Conservation (phyloP, 2,329 filamentous ascomycete species). For the Mollisia scopiformis region DNA sequence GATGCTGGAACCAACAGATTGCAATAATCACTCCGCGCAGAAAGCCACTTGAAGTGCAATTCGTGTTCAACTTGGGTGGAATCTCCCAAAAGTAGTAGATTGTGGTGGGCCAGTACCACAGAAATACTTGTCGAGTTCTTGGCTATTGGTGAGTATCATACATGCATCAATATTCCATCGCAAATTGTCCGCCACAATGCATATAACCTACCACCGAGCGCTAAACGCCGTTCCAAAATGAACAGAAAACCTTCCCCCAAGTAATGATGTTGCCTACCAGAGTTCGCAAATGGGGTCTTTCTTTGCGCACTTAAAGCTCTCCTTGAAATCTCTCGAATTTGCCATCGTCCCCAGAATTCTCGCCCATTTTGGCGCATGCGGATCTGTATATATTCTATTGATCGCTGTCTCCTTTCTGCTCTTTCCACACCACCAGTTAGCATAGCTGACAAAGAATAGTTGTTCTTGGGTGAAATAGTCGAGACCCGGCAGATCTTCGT, state of each 20-base stretch:
- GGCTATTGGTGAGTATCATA: background rate
- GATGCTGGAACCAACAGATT: too few species aligned
- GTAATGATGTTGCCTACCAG: conserved; percentile 50
- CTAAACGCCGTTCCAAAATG: background rate
- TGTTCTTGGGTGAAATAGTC: conserved; percentile 67
- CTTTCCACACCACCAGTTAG: conserved; percentile 70
- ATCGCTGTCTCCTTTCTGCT: conserved; percentile 60
- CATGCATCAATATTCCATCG: background rate
- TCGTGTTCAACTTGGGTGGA: background rate
- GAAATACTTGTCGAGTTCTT: background rate
- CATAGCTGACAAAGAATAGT: conserved; percentile 69
- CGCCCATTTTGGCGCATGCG: conserved; percentile 66
- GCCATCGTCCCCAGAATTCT: conserved; percentile 66
- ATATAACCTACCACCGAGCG: background rate
- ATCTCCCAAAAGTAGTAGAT: background rate
- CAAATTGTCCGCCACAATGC: background rate
- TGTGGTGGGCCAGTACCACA: background rate
- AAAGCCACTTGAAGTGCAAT: too few species aligned
- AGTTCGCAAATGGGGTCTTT: conserved; percentile 71
- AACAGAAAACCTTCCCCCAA: background rate
- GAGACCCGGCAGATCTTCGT: conserved; percentile 61
- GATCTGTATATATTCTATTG: conserved; percentile 61
- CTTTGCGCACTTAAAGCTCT: conserved; percentile 66
- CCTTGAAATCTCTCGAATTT: conserved; percentile 68
- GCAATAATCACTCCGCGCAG: too few species aligned